Evolutionary conservation across 306 rosid genomes (phyloP).

Genomic region (apple (Malus domestica)): ASM211411v1 NC_041803.1:24114501-24115000

Average conservation of each 20-base stretch:
- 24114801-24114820: constrained; percentile 68
- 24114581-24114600: constrained; percentile 88
- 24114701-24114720: constrained; percentile 74
- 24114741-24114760: constrained; percentile 49
- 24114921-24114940: constrained; percentile 87
- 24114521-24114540: constrained; percentile 92
- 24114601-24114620: constrained; percentile 93
- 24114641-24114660: constrained; percentile 68
- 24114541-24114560: constrained; percentile 82
- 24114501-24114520: constrained; percentile 90
- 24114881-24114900: constrained; percentile 74
- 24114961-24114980: constrained; percentile 38
- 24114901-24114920: constrained; percentile 98
- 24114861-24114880: constrained; percentile 63
- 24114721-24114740: constrained; percentile 54
- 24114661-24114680: constrained; percentile 68
- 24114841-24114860: constrained; percentile 41
- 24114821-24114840: constrained; percentile 71
- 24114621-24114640: constrained; percentile 67
- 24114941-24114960: constrained; percentile 73
- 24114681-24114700: constrained; percentile 66
- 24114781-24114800: constrained; percentile 69
- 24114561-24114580: constrained; percentile 85
- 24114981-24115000: constrained; percentile 37
- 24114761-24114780: constrained; percentile 77